Evolutionary conservation across 208 protist species (phyloP), one percentile per base, ranked within the genome.

Genomic region (Acanthamoeba healyi): DNA sequence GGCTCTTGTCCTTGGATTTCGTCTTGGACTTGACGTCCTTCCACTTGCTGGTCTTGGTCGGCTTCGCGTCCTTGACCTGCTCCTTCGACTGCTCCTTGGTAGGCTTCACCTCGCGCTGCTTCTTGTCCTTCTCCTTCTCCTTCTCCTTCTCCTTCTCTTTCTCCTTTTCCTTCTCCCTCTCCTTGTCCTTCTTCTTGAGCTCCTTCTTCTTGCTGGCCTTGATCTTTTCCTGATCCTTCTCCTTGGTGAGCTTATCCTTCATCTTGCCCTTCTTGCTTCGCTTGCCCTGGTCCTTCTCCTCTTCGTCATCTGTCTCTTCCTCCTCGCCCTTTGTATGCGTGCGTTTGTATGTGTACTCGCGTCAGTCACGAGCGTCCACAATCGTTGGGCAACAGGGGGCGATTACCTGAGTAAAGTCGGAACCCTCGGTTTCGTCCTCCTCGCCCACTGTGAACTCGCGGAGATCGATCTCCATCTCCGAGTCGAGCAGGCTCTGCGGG

Each of bases 361-460:
- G 15, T 24, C 14, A 19, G 15, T 79, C 12, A 15, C 15, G 15
- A 79, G n/a, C 26, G n/a, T 29, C 14, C 26, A 40, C n/a, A 24
- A 14, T 79, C 15, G 26, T 14, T 17, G 26, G 36, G 15, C n/a
- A 79, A 79, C 26, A 40, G n/a, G 19, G 58, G 58, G 58, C 58
- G 24, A 34, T n/a, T n/a, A 63, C 49, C 42, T 54, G 51, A 40
- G 46, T 91, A 44, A 86, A 86, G 34, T 91, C 89, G 3, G 40
- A 74, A 10, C 40, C 89, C 15, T 93, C 89, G 32, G 65, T 93
- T 19, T 93, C 89, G 15, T 91, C 84, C 34, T 93, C 89, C 2
- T 93, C 89, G 44, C 67, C 40, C 17, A 61, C 65, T 9, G 38
- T 93, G 89, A 82, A 74, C 44, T 93, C 89, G 32, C 84, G 51